Evolutionary conservation across 768 basidiomycete species (phyloP), one percentile per base, ranked within the genome.

Genomic region (Nidularia sp.): DNA sequence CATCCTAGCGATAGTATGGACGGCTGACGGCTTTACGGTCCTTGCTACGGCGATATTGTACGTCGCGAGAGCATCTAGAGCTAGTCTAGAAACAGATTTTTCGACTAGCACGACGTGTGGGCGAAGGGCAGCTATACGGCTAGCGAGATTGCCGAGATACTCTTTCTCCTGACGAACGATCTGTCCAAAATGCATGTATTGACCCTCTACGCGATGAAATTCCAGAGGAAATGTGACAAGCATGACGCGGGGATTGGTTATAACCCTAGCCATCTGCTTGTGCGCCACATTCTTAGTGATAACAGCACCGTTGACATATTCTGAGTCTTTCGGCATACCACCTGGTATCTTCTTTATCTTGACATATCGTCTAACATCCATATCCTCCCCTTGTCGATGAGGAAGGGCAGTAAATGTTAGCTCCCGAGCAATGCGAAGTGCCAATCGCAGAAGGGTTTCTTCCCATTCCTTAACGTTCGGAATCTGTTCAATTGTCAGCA

Each of bases 331-430:
- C 15, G 96, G 94, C 35, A 81, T 75, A 3, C 97, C 97, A 22
- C 97, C 97, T 0, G 97, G 96, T 12, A 98, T 88, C 70, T 96
- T 96, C 75, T 99, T 98, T 69, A 98, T 95, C 72, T 98, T 98
- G 45, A 98, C 93, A 60, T 96, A 97, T 36, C 87, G 83, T 33
- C 96, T 78, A 22, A 97, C 88, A 66, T 98, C 97, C 85, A 98
- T 94, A 56, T 92, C 90, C 59, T 93, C 90, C 1, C 93, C 93
- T 63, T 91, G 86, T 4, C 86, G 80, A 57, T 91, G 85, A 47
- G 79, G 77, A 25, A 78, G 65, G 5, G 77, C 62, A 2, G 87
- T 88, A 64, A 93, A 91, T 0, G 90, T 88, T 53, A 95, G 74
- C 51, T 92, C 90, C 18, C 85, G 83, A 2, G 94, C 91, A 43